These are phyloP conservation scores for Russula earlei DNA, from an alignment of 768 basidiomycete genomes.

Conservation along the genomic window DNA sequence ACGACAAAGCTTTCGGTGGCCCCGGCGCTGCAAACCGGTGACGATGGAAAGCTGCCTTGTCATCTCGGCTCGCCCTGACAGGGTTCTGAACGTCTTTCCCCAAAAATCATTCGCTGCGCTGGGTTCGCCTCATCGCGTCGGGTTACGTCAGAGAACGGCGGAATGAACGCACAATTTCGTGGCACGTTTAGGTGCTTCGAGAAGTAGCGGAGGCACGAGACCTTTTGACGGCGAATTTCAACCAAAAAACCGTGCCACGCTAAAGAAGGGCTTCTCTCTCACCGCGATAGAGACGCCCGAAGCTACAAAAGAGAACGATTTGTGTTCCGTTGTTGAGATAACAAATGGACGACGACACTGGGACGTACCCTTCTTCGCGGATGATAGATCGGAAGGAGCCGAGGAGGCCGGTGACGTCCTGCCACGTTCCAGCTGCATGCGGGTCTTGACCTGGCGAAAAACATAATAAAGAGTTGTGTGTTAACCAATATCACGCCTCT, in stretches of 20 bases:
- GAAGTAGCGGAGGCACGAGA: constrained; percentile 86
- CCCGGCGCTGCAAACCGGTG: constrained; percentile 89
- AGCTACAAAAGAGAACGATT: constrained; percentile 32
- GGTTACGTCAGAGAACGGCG: constrained; percentile 9
- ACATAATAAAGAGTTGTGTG: constrained; percentile 7
- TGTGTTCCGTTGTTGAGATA: constrained; percentile 10
- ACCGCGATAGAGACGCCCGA: constrained; percentile 85
- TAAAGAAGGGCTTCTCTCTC: constrained; percentile 6
- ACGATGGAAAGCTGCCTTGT: constrained; percentile 77
- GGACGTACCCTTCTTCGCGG: constrained; percentile 76
- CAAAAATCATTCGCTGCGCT: constrained; percentile 89
- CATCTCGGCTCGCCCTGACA: constrained; percentile 74
- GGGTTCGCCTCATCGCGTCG: constrained; percentile 1
- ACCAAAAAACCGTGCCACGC: background rate
- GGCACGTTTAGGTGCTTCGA: constrained; percentile 97
- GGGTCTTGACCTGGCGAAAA: constrained; percentile 75
- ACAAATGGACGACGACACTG: constrained; percentile 7
- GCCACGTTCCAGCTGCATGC: constrained; percentile 93
- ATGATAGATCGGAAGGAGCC: constrained; percentile 79
- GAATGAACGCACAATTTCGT: constrained; percentile 69
- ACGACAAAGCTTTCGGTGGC: constrained; percentile 94
- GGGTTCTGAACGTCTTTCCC: constrained; percentile 66
- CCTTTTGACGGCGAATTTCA: constrained; percentile 33
- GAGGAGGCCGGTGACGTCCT: constrained; percentile 68
- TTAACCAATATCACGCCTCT: background rate